Conservation (phyloP, 1,139 yeast species). For the Hyphopichia buzzinii region DNA sequence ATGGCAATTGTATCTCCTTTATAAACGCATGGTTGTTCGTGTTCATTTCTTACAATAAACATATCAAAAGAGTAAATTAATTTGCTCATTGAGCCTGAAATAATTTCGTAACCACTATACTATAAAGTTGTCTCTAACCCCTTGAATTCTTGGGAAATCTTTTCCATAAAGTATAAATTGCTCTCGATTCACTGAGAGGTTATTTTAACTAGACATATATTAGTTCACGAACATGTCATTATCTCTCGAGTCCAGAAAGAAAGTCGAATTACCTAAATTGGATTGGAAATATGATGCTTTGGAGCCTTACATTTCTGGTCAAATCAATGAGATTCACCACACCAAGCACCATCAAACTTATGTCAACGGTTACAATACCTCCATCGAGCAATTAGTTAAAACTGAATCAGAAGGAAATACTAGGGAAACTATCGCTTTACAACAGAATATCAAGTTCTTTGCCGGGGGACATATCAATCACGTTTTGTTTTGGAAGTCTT, state of each 20-base stretch:
- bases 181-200: no score
- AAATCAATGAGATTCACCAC: constrained; percentile 88
- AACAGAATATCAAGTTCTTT: constrained; percentile 84
- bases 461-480: constrained; percentile 95
- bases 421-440: constrained; percentile 67
- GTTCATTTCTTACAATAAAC: no score
- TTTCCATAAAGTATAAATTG: no score
- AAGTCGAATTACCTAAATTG: constrained; percentile 79
- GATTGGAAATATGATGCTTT: constrained; percentile 86
- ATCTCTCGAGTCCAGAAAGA: constrained; percentile 41
- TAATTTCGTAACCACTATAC: no score
- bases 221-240: neutral
- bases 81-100: no score
- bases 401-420: constrained; percentile 67
- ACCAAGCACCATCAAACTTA: constrained; percentile 94
- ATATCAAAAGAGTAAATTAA: no score
- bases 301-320: constrained; percentile 87
- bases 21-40: no score
- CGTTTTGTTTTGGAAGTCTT: constrained; percentile 84
- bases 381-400: constrained; percentile 73
- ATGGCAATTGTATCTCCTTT: no score
- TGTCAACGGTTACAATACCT: constrained; percentile 83
- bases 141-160: no score
- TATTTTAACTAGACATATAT: no score
- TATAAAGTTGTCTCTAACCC: no score